Percentiles rank a stretch among this genome's conserved stretches.
Evolutionary conservation across 805 yeast genomes (phyloP).

Genomic region (Saturnispora galanensis): DNA sequence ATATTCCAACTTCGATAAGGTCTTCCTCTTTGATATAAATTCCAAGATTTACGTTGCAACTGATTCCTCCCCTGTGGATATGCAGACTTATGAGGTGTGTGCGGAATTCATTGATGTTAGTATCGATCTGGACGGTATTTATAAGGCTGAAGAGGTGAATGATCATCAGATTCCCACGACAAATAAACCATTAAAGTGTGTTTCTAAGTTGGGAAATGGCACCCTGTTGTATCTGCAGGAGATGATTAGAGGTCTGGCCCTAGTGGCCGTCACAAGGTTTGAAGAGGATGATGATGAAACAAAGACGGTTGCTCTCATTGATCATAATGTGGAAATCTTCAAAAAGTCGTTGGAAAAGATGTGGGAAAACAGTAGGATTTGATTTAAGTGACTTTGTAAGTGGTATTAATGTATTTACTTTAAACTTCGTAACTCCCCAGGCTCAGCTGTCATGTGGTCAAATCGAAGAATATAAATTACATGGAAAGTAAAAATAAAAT

Average conservation of each 20-base stretch:
- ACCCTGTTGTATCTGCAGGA: conserved; percentile 75
- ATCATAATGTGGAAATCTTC: conserved; percentile 79
- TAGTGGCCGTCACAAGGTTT: conserved; percentile 75
- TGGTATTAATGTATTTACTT: not conserved
- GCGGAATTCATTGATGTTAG: conserved; percentile 95
- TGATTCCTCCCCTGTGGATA: conserved; percentile 91
- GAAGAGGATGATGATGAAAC: conserved; percentile 42
- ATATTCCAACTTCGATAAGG: conserved; percentile 85
- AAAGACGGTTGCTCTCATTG: conserved; percentile 56
- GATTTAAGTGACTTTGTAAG: not conserved
- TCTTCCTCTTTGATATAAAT: conserved; percentile 82
- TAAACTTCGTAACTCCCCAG: not conserved
- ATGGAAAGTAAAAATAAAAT: not conserved
- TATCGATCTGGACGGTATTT: conserved; percentile 72
- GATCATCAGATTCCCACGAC: not conserved
- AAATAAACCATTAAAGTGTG: conserved; percentile 35
- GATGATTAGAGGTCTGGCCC: conserved; percentile 87
- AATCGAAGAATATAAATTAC: not conserved
- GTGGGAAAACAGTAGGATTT: conserved; percentile 40
- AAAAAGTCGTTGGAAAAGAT: conserved; percentile 66
- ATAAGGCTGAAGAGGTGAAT: conserved; percentile 26
- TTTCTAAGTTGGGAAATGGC: conserved; percentile 74
- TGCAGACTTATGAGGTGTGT: conserved; percentile 91
- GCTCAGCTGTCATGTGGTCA: no score
- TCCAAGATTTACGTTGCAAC: conserved; percentile 94